Base-by-base conservation (phyloP, 2,329 filamentous ascomycete genomes). In the Apiospora pterosperma region DNA sequence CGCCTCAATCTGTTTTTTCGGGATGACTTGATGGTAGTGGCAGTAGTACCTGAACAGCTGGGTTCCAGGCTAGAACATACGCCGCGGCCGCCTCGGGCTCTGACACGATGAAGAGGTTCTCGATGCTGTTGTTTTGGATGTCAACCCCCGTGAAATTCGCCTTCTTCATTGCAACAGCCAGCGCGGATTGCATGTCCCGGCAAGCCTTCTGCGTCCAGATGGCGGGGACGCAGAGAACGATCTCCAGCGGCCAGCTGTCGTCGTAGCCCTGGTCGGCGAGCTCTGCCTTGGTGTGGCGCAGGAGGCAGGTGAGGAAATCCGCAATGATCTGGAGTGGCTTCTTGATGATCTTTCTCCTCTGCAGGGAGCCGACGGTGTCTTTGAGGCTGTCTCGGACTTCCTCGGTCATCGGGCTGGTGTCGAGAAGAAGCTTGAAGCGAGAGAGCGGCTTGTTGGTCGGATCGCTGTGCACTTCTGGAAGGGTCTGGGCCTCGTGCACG, bases 71-170 rank as follows among this genome's bases (percentile, higher is more conserved):
- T 36, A 74, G 61, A 5, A 73, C 66, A 61, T 69, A 74, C 0
- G 70, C 73, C 0, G 71, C 72, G 1, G 73, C 73, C n/a, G 71
- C 71, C 63, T 75, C 73, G 8, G 73, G 73, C 44, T 75, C 74
- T 11, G 69, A 69, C 8, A 73, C 68, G n/a, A 75, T 68, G 36
- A 74, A 76, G 4, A 76, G 60, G 25, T 73, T 71, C 31, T 74
- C 68, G n/a, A 74, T 69, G 38, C 52, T 63, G 52, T 69, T 62
- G 48, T 66, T 62, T 19, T 64, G 19, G 2, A 59, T 31, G 23
- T 69, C 65, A 28, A 69, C 64, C 6, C 68, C 65, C 28, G 62
- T 52, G 58, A 71, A 66, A 12, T 62, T 63, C 1, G 69, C 62
- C 28, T 59, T 58, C 36, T 36, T 36, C 66, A 69, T 69, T 31